phyloP scores from a whole-genome alignment of 75 land plant species.

The Sequoia sempervirens region DNA sequence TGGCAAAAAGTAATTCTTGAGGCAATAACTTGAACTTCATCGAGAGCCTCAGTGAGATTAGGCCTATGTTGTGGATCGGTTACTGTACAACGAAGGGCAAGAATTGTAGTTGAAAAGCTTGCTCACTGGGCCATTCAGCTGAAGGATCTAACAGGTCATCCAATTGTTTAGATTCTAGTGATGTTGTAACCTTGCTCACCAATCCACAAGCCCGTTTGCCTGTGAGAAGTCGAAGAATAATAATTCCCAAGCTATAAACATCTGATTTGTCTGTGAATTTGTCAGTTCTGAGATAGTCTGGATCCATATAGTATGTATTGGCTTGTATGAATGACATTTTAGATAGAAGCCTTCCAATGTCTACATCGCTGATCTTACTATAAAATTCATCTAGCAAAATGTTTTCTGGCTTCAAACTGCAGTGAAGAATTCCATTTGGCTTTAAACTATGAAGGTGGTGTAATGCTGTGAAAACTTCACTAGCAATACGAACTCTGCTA shows the following conservation, averaged over 20 bases:
- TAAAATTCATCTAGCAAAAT: conserved; percentile 25
- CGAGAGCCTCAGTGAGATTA: conserved; percentile 40
- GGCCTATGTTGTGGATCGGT: conserved; percentile 44
- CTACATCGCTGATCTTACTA: not conserved
- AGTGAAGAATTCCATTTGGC: conserved; percentile 26
- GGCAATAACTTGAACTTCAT: conserved; percentile 33
- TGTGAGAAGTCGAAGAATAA: conserved; percentile 1
- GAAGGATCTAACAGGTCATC: conserved; percentile 28
- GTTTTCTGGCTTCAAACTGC: not conserved
- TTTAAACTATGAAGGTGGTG: conserved; percentile 11
- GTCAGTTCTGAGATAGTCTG: conserved; percentile 21
- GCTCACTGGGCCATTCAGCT: conserved; percentile 63
- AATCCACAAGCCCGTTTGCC: conserved; percentile 10
- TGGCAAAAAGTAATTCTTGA: not conserved
- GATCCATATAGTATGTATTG: conserved; percentile 13
- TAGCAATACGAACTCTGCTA: not conserved
- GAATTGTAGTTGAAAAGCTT: conserved; percentile 35
- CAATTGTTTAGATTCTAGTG: not conserved
- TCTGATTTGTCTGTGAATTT: conserved; percentile 14
- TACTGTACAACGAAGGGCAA: conserved; percentile 51
- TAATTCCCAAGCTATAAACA: conserved; percentile 22
- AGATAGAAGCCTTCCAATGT: too few species aligned
- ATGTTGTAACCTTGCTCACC: not conserved
- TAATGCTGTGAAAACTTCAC: conserved; percentile 9
- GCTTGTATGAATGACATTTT: too few species aligned